These are phyloP conservation scores for Astrothelium macrocarpum DNA, from an alignment of 495 filamentous ascomycete genomes.

Conservation along the genomic window DNA sequence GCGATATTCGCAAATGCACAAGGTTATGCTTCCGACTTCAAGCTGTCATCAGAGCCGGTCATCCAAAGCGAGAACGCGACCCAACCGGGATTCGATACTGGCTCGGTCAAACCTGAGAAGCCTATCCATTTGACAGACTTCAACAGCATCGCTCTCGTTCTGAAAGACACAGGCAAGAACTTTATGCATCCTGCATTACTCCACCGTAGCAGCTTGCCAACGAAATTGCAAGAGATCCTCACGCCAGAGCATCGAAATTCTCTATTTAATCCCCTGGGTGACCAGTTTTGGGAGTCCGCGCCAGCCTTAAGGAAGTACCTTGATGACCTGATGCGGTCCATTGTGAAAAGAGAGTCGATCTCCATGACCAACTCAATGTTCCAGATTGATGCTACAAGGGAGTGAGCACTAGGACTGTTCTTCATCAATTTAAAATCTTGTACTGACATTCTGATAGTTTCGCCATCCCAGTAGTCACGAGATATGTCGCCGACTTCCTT, in stretches of 20 bases:
- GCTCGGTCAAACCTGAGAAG: constrained; percentile 12
- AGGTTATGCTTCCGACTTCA: constrained; percentile 6
- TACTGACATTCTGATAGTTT: constrained; percentile 5
- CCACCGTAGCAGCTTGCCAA: constrained; percentile 11
- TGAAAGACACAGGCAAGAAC: constrained; percentile 5
- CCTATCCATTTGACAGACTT: constrained; percentile 15
- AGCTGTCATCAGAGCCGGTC: neutral
- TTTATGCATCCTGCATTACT: constrained; percentile 17
- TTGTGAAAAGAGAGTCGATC: constrained; percentile 1
- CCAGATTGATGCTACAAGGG: constrained; percentile 22
- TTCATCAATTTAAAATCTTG: neutral
- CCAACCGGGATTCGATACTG: neutral
- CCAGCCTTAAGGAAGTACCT: constrained; percentile 4
- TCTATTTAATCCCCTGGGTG: neutral
- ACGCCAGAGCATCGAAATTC: constrained; percentile 7
- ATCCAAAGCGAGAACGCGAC: neutral
- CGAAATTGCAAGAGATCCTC: constrained; percentile 13
- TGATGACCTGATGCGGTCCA: constrained; percentile 6
- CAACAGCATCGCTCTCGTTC: constrained; percentile 12
- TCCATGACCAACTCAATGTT: constrained; percentile 9
- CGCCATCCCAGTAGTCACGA: constrained; percentile 20
- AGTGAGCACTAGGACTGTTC: constrained; percentile 14
- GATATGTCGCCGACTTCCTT: constrained; percentile 21
- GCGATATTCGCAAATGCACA: constrained; percentile 3
- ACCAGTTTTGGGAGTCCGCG: constrained; percentile 1